Conservation (phyloP, 116 monocot species). For the Iris pallida region DNA sequence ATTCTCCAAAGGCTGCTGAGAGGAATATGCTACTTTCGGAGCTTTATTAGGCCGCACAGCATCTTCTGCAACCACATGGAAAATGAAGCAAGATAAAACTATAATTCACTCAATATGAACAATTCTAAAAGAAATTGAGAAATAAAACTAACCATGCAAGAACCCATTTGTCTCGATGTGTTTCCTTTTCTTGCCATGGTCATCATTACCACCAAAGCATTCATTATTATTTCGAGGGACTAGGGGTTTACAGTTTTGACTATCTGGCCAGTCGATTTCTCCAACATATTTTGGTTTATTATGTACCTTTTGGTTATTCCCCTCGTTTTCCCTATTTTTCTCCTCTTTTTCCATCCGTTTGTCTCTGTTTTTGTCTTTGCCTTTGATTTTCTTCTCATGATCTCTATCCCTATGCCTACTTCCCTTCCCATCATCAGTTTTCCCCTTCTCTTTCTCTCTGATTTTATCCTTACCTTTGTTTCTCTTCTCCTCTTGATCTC, state of each 20-base stretch:
- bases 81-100: constrained; percentile 19
- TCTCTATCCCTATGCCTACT: constrained; percentile 3
- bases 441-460: constrained; percentile 5
- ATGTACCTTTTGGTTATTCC: constrained; percentile 12
- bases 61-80: constrained; percentile 42
- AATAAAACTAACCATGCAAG: constrained; percentile 29
- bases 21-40: constrained; percentile 19
- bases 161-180: constrained; percentile 30
- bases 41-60: constrained; percentile 38
- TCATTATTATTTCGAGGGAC: constrained; percentile 11
- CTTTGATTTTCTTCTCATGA: constrained; percentile 15
- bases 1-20: constrained; percentile 31
- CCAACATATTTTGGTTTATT: constrained; percentile 1
- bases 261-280: constrained; percentile 9
- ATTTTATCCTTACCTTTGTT: constrained; percentile 13
- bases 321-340: constrained; percentile 17
- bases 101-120: neutral
- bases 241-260: constrained; percentile 2
- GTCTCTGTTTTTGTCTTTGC: constrained; percentile 14
- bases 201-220: constrained; percentile 7
- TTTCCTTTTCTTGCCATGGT: constrained; percentile 26
- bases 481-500: constrained; percentile 10
- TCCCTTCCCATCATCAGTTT: constrained; percentile 2
- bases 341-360: constrained; percentile 16
- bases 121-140: constrained; percentile 3